phyloP scores from a whole-genome alignment of 495 filamentous ascomycete species.

The Lasiosphaeriaceae sp. region DNA sequence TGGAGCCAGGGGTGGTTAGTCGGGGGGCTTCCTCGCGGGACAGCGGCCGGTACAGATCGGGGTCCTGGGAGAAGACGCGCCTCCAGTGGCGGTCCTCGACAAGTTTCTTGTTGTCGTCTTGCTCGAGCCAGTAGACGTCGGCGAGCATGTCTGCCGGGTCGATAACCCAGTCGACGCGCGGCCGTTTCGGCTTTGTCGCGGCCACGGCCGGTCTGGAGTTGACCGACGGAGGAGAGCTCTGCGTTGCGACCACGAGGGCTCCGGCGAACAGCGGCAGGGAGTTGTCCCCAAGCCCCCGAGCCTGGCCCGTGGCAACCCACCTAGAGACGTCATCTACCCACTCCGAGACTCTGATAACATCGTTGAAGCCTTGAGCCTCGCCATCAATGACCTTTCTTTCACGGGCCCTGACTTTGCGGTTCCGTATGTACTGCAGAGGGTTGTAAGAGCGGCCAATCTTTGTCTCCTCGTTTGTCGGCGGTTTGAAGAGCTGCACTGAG shows the following conservation, averaged over 20 bases:
- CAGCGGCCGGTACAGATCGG: constrained; percentile 20
- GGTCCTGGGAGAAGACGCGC: constrained; percentile 56
- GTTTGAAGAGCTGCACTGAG: constrained; percentile 13
- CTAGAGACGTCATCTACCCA: constrained; percentile 71
- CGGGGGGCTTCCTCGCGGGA: constrained; percentile 18
- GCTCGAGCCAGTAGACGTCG: constrained; percentile 81
- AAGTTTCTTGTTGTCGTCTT: constrained; percentile 65
- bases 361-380: constrained; percentile 70
- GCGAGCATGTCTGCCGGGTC: constrained; percentile 77
- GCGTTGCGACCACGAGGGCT: constrained; percentile 30
- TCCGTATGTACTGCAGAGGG: constrained; percentile 82
- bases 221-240: constrained; percentile 29
- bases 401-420: constrained; percentile 72
- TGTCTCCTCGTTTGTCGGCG: constrained; percentile 14
- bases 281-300: constrained; percentile 42
- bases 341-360: constrained; percentile 60
- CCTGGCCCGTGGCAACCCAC: constrained; percentile 36
- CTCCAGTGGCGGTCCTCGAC: constrained; percentile 71
- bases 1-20: constrained; percentile 17
- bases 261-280: constrained; percentile 54
- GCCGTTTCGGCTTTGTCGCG: constrained; percentile 52
- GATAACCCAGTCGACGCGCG: constrained; percentile 74
- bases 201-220: constrained; percentile 25
- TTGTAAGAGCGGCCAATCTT: constrained; percentile 66
- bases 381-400: constrained; percentile 67